A percentile compares a stretch with the other conserved stretches of the same genome.
Evolutionary conservation across 2,329 filamentous ascomycete genomes (phyloP).

Genomic region (Paraconiothyrium brasiliense): DNA sequence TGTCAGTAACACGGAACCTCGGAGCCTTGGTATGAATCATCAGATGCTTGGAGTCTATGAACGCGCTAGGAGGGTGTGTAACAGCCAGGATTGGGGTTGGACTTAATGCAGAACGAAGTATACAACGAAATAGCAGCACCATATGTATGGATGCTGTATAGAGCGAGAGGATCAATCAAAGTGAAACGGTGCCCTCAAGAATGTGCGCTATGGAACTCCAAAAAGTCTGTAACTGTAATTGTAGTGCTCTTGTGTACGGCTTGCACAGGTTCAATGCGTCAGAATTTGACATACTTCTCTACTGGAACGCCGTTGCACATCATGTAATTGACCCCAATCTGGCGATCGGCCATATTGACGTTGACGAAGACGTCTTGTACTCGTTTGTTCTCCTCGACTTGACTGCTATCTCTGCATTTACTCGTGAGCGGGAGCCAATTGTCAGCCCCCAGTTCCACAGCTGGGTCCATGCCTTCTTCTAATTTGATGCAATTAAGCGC

Average conservation of each 20-base stretch:
- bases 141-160: background rate
- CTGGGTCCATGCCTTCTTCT: constrained; percentile 33
- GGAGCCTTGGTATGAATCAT: constrained; percentile 1
- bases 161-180: background rate
- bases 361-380: constrained; percentile 34
- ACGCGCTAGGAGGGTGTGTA: background rate
- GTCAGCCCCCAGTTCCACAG: constrained; percentile 24
- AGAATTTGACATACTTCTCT: constrained; percentile 33
- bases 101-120: background rate
- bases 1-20: background rate
- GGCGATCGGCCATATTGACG: constrained; percentile 32
- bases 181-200: background rate
- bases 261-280: background rate
- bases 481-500: constrained; percentile 32
- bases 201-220: constrained; percentile 11
- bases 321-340: constrained; percentile 33
- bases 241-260: background rate
- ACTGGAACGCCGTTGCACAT: constrained; percentile 30
- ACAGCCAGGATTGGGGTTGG: constrained; percentile 9
- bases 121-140: constrained; percentile 1
- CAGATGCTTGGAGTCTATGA: background rate
- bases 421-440: constrained; percentile 31
- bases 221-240: background rate
- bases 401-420: constrained; percentile 14
- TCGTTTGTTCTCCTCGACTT: constrained; percentile 27